Conservation (phyloP, 139 green algal genomes). For the Chlorella sp. region DNA sequence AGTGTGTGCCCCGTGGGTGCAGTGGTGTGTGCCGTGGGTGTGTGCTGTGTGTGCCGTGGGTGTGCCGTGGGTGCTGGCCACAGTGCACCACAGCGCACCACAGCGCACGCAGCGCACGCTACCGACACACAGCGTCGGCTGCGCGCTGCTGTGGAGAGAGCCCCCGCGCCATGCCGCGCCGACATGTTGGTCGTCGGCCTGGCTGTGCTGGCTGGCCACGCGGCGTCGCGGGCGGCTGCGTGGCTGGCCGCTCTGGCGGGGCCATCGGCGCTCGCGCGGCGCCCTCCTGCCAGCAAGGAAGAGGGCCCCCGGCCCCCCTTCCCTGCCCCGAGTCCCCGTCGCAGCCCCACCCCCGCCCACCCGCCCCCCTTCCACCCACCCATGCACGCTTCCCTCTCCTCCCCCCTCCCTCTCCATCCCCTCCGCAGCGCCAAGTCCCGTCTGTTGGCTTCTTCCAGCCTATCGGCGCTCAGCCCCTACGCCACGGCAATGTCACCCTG, state of each 20-base stretch:
- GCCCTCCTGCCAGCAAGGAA: too few relatives aligned
- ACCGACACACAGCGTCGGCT: too few relatives aligned
- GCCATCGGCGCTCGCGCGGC: too few relatives aligned
- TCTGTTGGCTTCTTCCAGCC: conserved; percentile 61
- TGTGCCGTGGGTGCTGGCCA: neutral
- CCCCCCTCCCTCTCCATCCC: neutral
- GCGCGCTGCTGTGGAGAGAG: too few relatives aligned
- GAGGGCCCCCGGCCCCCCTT: neutral
- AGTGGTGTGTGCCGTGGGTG: neutral
- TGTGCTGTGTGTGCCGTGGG: neutral
- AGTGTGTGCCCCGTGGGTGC: neutral
- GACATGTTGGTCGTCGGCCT: too few relatives aligned
- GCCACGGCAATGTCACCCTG: neutral
- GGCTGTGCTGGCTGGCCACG: too few relatives aligned
- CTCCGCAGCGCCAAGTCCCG: conserved; percentile 34
- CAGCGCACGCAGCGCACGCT: too few relatives aligned
- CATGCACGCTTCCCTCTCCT: neutral
- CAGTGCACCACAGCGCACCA: too few relatives aligned
- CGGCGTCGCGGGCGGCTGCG: too few relatives aligned
- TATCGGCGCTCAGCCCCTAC: conserved; percentile 40
- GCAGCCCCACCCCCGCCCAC: conserved; percentile 24
- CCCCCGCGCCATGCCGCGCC: too few relatives aligned
- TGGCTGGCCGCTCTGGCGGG: too few relatives aligned
- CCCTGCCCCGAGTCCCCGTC: neutral
- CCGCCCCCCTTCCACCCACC: neutral